phyloP scores from a whole-genome alignment of 306 rosid genomes.

The Echinosophora koreensis region DNA sequence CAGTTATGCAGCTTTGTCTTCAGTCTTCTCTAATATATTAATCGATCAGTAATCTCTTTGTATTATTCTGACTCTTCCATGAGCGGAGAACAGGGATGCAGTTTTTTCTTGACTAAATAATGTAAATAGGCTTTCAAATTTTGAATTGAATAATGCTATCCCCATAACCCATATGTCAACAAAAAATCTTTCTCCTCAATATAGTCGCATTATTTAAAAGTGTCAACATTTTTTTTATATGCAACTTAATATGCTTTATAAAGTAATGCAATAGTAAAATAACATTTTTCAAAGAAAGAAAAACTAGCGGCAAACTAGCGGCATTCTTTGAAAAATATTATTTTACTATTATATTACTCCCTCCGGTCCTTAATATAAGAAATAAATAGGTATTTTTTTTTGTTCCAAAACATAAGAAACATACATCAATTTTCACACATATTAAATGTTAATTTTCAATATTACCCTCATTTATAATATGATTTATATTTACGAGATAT shows the following conservation, averaged over 20 bases:
- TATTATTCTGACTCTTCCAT: neutral
- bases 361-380: no score
- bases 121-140: neutral
- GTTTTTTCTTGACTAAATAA: neutral
- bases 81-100: neutral
- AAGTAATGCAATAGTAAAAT: neutral
- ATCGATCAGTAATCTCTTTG: neutral
- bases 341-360: no score
- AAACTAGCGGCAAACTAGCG: neutral
- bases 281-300: neutral
- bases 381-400: no score
- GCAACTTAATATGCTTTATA: neutral
- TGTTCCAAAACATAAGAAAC: no score
- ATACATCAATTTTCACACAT: no score
- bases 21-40: conserved; percentile 21
- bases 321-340: no score
- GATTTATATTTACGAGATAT: no score
- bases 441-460: no score
- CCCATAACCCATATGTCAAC: neutral
- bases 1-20: conserved; percentile 35
- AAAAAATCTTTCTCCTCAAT: neutral
- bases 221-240: neutral
- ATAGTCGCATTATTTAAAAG: neutral
- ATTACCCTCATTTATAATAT: no score
- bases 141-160: neutral